Evolutionary conservation across 1,284 basidiomycete genomes (phyloP).

Genomic region (Cystobasidium pallidum): DNA sequence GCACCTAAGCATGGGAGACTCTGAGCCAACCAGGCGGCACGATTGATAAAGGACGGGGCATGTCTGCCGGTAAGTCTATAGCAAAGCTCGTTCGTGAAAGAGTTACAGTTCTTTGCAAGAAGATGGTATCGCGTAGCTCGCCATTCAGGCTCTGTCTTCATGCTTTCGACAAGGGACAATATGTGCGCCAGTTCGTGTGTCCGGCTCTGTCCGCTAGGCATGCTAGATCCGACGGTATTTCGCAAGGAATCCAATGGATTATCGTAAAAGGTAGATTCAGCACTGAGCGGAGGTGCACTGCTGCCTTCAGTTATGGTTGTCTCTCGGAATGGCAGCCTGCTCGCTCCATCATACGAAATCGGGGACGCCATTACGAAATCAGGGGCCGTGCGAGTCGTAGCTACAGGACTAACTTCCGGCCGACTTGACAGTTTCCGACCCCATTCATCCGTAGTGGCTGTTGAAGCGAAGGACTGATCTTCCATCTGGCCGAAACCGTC

Average conservation of each 20-base stretch:
- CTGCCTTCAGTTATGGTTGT: background rate
- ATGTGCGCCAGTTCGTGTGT: background rate
- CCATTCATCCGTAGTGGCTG: conserved; percentile 18
- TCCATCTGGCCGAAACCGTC: background rate
- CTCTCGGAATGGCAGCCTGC: background rate
- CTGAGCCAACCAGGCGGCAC: conserved; percentile 45
- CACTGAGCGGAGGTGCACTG: background rate
- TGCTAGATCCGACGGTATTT: background rate
- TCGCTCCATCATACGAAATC: background rate
- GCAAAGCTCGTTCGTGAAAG: conserved; percentile 53
- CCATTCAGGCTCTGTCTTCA: conserved; percentile 49
- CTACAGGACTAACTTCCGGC: background rate
- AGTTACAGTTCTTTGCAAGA: conserved; percentile 53
- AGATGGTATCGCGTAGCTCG: conserved; percentile 48
- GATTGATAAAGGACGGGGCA: conserved; percentile 53
- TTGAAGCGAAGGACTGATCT: conserved; percentile 23
- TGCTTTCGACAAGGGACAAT: conserved; percentile 45
- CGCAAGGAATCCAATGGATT: background rate
- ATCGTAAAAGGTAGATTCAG: too few species aligned
- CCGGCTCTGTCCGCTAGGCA: background rate
- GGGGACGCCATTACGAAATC: background rate
- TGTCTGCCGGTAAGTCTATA: conserved; percentile 49
- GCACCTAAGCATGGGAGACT: conserved; percentile 37
- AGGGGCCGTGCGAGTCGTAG: background rate
- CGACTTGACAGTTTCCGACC: conserved; percentile 17